Base-by-base conservation (phyloP, 306 rosid genomes). In the Ormosia semicastrata region DNA sequence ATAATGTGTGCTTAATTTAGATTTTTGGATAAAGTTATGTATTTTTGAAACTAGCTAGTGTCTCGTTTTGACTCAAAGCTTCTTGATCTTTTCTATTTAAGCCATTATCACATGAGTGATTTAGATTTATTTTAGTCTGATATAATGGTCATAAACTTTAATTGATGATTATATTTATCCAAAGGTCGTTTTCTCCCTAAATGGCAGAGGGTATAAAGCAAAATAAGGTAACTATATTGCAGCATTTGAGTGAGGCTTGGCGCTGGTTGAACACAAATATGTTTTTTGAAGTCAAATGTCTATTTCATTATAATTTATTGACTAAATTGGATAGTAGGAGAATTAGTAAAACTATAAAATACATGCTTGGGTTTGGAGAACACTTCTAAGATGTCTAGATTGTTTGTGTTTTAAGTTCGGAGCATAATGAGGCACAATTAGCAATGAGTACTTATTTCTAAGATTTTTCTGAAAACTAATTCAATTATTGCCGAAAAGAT, bases 191-290 rank as follows among this genome's bases (percentile, higher is more conserved):
- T 37, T 1, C n/a, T 4, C 43, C 29, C 30, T 80, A 29, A 69
- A 47, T 34, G 79, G 79, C 85, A 89, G 95, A 91, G 92, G 95
- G 95, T 8, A 91, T 91, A n/a, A 91, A 89, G 91, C 95, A 91
- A 83, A 91, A 91, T 59, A 89, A 91, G 82, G 95, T 93, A 43
- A 89, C 93, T 24, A 91, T 91, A 41, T 86, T 91, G 89, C 93
- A 91, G 74, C 95, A 91, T 86, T 80, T 91, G 76, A 91, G 95
- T 83, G 95, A 91, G 89, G 95, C 95, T 4, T 91, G 95, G 95
- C 91, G 95, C 13, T 91, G 95, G 66, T 89, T 93, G 95, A 91
- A 89, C 79, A 93, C 95, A 62, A 91, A 91, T 73, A 91, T 91
- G n/a, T 83, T 93, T 93, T 52, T 91, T 93, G 95, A 89, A 91